Base-by-base conservation (phyloP, 352 stramenopile genomes). In the Pythium dissotocum region DNA sequence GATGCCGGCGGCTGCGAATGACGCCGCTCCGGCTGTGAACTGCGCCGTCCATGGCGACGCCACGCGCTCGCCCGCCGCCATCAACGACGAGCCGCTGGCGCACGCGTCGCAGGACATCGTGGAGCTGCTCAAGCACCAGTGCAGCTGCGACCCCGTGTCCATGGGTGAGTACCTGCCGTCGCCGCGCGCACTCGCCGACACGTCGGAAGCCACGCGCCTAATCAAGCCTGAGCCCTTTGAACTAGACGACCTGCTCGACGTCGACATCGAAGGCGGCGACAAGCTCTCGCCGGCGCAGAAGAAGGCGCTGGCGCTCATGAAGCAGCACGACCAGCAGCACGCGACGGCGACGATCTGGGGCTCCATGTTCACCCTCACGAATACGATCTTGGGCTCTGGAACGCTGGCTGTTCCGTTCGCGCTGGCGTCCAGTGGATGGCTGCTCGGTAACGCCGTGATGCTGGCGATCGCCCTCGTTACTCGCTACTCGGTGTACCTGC, bases 101-200 rank as follows among this genome's bases (percentile, higher is more conserved):
- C 58, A 69, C 51, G 75, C 73, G 53, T 83, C 78, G 21, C 69
- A 82, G 10, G 81, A 89, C 67, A 80, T 89, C 42, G 18, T 87
- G 16, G 77, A 85, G 36, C 78, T 76, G 18, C 69, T 89, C 67
- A 85, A 82, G 67, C 76, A 89, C 73, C 80, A 89, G 72, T 87
- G 77, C 74, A 77, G 82, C 67, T 87, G 77, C 58, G 76, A 75
- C 33, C 82, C 84, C 12, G 75, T 93, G 57, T 93, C 84, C 56
- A 93, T 93, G 84, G 84, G 84, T 55, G 84, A 93, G 74, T 93
- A 93, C 74, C 72, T 93, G n/a, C 72, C 67, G 38, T 89, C 79
- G 35, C 82, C 84, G 14, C 78, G 79, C 55, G 67, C 32, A 14
- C 54, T 21, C 58, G 59, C 35, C 35, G 2, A 2, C 36, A 58